Conservation (phyloP, 2,329 filamentous ascomycete genomes). For the Hysterium pulicare region DNA sequence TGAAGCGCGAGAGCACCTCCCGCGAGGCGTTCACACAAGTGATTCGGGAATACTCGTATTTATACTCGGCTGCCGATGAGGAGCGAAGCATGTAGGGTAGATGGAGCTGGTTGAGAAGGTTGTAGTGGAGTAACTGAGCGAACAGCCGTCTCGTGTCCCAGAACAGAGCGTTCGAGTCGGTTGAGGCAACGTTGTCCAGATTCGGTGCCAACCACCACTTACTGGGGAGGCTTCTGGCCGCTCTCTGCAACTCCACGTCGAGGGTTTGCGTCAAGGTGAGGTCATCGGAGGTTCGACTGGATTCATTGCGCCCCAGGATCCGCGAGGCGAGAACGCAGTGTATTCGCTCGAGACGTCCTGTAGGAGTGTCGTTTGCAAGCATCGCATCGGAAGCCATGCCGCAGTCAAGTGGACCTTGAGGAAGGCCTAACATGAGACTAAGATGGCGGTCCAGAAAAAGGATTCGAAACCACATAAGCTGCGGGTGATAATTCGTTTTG, state of each 20-base stretch:
- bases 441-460: slow-evolving; percentile 38
- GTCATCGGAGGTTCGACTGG: slow-evolving; percentile 14
- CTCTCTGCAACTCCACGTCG: slow-evolving; percentile 14
- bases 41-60: slow-evolving; percentile 45
- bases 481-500: slow-evolving; percentile 10
- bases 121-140: slow-evolving; percentile 15
- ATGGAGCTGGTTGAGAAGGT: slow-evolving; percentile 15
- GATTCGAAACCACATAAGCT: slow-evolving; percentile 40
- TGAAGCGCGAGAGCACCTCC: slow-evolving; percentile 49
- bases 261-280: slow-evolving; percentile 21
- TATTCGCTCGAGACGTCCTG: slow-evolving; percentile 30
- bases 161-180: slow-evolving; percentile 2
- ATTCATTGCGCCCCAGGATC: slow-evolving; percentile 40
- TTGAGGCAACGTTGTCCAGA: slow-evolving; percentile 2
- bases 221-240: slow-evolving; percentile 13
- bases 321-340: slow-evolving; percentile 30
- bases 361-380: slow-evolving; percentile 17
- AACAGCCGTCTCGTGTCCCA: slow-evolving; percentile 7
- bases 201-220: slow-evolving; percentile 22
- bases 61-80: not conserved
- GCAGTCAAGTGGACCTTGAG: slow-evolving; percentile 26
- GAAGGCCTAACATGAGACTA: slow-evolving; percentile 41
- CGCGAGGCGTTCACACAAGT: slow-evolving; percentile 51
- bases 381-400: slow-evolving; percentile 13
- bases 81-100: slow-evolving; percentile 17